A percentile compares a stretch with the other conserved stretches of the same genome.
Conservation (phyloP, 2,329 filamentous ascomycete genomes). For the Graphilbum sp. region DNA sequence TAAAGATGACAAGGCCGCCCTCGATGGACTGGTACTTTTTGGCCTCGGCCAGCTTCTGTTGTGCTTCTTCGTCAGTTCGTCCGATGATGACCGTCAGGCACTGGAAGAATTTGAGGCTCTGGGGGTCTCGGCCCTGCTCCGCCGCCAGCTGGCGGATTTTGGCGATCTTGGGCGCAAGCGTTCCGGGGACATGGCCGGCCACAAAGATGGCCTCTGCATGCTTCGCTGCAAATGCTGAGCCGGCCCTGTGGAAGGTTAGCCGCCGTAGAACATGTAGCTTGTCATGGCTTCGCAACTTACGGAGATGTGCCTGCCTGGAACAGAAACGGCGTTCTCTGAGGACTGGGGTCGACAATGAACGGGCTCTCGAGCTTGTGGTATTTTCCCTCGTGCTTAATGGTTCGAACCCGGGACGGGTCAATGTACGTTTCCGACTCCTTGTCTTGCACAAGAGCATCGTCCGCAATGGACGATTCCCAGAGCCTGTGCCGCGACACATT, state of each 20-base stretch:
- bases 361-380: slow-evolving; percentile 1
- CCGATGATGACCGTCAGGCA: slow-evolving; percentile 8
- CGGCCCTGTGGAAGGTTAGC: slow-evolving; percentile 1
- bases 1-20: slow-evolving; percentile 8
- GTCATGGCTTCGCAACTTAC: background rate
- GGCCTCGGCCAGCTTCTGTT: slow-evolving; percentile 8
- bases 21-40: slow-evolving; percentile 7
- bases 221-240: slow-evolving; percentile 8
- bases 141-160: slow-evolving; percentile 6
- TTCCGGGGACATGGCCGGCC: background rate
- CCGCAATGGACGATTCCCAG: slow-evolving; percentile 5
- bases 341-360: slow-evolving; percentile 3
- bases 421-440: background rate
- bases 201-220: slow-evolving; percentile 8
- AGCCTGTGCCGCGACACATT: no score
- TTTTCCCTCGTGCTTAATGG: slow-evolving; percentile 3
- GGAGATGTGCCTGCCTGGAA: slow-evolving; percentile 9
- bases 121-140: slow-evolving; percentile 7
- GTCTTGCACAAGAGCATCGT: slow-evolving; percentile 3
- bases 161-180: slow-evolving; percentile 2
- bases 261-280: background rate
- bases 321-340: slow-evolving; percentile 8
- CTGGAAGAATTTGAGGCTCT: slow-evolving; percentile 9
- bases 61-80: slow-evolving; percentile 9
- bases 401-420: slow-evolving; percentile 4